phyloP scores from a whole-genome alignment of 1,139 yeast genomes.

The Taphrina wiesneri region DNA sequence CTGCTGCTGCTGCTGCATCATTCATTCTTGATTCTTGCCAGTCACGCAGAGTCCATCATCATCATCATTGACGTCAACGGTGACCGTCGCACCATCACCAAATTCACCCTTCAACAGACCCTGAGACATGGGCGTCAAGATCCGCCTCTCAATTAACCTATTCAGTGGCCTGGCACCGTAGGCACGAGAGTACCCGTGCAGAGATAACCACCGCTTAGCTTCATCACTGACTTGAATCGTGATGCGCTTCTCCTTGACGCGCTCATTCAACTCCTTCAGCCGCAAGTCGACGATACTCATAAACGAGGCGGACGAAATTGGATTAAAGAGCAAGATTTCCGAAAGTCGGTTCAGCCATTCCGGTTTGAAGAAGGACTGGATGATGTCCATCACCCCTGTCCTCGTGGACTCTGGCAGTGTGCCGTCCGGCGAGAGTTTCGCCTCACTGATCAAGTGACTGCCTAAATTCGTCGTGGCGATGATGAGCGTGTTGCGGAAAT shows the following conservation, averaged over 20 bases:
- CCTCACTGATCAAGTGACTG: constrained; percentile 75
- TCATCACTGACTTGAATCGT: constrained; percentile 54
- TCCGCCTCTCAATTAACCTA: constrained; percentile 75
- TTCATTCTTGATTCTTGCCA: not conserved
- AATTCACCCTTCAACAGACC: constrained; percentile 76
- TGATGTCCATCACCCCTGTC: constrained; percentile 65
- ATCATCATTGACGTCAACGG: constrained; percentile 41
- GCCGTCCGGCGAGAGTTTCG: constrained; percentile 30
- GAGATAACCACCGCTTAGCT: constrained; percentile 76
- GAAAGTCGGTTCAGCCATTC: constrained; percentile 93
- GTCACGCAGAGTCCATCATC: constrained; percentile 49
- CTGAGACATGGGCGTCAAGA: constrained; percentile 84
- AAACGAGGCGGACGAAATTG: constrained; percentile 73
- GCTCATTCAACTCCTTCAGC: constrained; percentile 71
- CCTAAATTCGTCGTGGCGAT: constrained; percentile 98
- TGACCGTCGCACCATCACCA: constrained; percentile 65
- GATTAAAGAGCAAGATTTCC: constrained; percentile 84
- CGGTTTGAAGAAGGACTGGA: constrained; percentile 79
- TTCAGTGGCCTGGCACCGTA: constrained; percentile 97
- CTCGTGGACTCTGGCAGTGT: constrained; percentile 52
- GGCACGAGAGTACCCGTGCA: constrained; percentile 81
- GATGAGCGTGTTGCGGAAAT: constrained; percentile 88
- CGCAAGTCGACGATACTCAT: constrained; percentile 81
- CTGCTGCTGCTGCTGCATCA: too few relatives aligned
- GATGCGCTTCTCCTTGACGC: constrained; percentile 79